Evolutionary conservation across 163 green algal species (phyloP), one percentile per base, ranked within the genome.

Genomic region (Scenedesmus sp.): DNA sequence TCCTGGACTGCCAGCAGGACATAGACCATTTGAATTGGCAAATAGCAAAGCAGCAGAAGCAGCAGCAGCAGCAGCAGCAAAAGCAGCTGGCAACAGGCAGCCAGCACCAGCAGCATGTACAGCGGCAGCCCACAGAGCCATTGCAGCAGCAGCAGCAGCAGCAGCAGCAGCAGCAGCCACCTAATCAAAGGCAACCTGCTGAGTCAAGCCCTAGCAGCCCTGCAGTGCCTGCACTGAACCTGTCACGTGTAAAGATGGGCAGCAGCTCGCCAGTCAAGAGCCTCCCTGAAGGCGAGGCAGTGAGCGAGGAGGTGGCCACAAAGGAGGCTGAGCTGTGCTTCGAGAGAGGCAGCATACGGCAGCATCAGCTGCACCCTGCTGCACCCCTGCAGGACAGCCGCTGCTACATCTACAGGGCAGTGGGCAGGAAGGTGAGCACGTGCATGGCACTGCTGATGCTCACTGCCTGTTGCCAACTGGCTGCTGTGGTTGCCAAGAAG

Each of bases 251-350:
- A 20, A 90, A 90, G 44, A 35, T 78, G 18, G 87, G 87, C 87
- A 91, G 42, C 12, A 65, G 43, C 44, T 22, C 82, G 18, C 12
- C 61, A 37, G 56, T 91, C 20, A 81, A 51, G 6, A 82, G 83
- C 51, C 51, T 87, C 59, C 37, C 42, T 42, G 87, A 83, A 13
- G 87, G n/a, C 18, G 87, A 87, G 30, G 49, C 33, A 44, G 49
- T 80, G 30, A 56, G 37, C 30, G 26, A 59, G 10, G 56, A 12
- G 65, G 83, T 80, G 61, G 59, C 87, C 30, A 56, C 51, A 13
- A 88, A n/a, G 56, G 88, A 92, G 10, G 88, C 88, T 40, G 88
- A 88, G 88, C 81, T 92, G 61, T 92, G 68, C 83, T 83, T 90
- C 59, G 83, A 90, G 37, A 18, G 12, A 0, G 49, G 16, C n/a